phyloP scores from a whole-genome alignment of 208 protist species.

The Trypanosoma cruzi region DNA sequence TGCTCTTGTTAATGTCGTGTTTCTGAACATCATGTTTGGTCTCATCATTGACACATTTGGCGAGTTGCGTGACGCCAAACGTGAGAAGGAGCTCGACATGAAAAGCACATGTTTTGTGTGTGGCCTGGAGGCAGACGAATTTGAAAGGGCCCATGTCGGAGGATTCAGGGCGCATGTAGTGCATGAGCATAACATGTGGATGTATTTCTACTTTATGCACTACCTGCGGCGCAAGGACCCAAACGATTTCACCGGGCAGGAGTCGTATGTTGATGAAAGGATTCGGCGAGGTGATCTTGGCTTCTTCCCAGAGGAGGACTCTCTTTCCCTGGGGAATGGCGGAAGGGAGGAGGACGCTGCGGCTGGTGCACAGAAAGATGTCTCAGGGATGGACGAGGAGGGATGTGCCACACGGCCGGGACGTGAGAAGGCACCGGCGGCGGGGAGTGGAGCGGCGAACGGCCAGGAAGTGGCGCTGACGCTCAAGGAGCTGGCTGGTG shows the following conservation, averaged over 20 bases:
- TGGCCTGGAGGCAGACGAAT: conserved; percentile 77
- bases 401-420: not conserved
- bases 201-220: conserved; percentile 95
- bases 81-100: conserved; percentile 78
- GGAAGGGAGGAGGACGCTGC: not conserved
- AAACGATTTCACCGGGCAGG: conserved; percentile 82
- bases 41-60: conserved; percentile 96
- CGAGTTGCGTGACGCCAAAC: conserved; percentile 87
- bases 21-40: conserved; percentile 96
- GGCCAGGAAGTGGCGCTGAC: conserved; percentile 13
- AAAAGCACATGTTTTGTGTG: conserved; percentile 94
- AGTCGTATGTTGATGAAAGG: conserved; percentile 73
- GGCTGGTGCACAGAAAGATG: not conserved
- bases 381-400: not conserved
- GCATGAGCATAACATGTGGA: conserved; percentile 95
- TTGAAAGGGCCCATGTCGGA: conserved; percentile 66
- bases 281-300: conserved; percentile 53
- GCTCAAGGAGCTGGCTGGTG: conserved; percentile 37
- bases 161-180: conserved; percentile 90
- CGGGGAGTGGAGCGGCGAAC: not conserved
- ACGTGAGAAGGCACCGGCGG: not conserved
- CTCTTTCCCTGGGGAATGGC: conserved; percentile 40
- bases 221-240: conserved; percentile 81
- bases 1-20: conserved; percentile 92
- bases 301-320: conserved; percentile 82